These are phyloP conservation scores for Haplosporangium gracile DNA, from an alignment of 192 early-diverging fungal genomes.

Conservation along the genomic window DNA sequence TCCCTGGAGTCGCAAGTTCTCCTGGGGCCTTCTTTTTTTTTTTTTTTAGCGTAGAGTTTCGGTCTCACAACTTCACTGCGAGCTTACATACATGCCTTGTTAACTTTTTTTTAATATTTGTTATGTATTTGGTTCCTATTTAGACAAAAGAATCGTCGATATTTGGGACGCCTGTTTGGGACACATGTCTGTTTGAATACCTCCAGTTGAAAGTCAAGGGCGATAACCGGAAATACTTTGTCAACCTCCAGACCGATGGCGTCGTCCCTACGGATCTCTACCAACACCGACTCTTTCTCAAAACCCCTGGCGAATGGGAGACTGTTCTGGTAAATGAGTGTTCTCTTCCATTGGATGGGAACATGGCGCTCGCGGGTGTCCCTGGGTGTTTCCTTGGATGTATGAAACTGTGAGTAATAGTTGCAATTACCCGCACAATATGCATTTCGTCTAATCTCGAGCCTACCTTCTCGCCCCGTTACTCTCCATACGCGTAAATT, in stretches of 20 bases:
- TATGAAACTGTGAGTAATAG: neutral
- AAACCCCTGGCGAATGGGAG: conserved; percentile 94
- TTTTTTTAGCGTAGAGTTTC: neutral
- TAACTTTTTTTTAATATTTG: neutral
- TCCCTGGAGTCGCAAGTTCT: no score
- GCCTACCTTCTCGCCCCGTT: no score
- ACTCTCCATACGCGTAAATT: neutral
- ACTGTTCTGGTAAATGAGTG: conserved; percentile 75
- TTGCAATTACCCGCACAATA: neutral
- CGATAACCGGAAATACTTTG: conserved; percentile 90
- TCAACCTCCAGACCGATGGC: conserved; percentile 92
- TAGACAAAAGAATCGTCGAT: conserved; percentile 75
- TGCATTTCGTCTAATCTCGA: neutral
- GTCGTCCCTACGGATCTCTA: conserved; percentile 88
- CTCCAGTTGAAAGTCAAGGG: conserved; percentile 84
- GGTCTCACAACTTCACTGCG: neutral
- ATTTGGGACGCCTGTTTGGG: conserved; percentile 84
- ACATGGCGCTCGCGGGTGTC: neutral
- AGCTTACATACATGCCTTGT: neutral
- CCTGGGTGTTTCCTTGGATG: neutral
- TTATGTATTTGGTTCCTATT: neutral
- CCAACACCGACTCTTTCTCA: conserved; percentile 92
- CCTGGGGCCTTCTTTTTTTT: no score
- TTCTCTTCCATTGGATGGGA: neutral
- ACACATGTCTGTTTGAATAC: conserved; percentile 89